A percentile compares a stretch with the other conserved stretches of the same genome.
Evolutionary conservation across 83 land plant species (phyloP).

Genomic region (Thuja plicata): DNA sequence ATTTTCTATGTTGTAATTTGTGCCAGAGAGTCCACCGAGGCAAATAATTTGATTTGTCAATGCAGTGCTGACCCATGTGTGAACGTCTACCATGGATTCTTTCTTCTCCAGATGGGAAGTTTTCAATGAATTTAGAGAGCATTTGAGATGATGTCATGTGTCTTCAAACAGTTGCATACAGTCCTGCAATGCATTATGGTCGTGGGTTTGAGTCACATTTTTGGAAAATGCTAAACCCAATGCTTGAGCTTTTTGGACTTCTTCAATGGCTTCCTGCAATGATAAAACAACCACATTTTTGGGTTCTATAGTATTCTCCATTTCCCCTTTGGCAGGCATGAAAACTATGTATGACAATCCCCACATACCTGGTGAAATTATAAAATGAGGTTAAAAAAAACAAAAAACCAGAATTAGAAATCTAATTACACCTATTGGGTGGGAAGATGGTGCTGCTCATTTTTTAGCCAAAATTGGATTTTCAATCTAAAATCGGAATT

Average conservation of each 20-base stretch:
- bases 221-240: not conserved
- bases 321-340: not conserved
- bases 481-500: no score
- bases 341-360: no score
- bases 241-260: constrained; percentile 11
- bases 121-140: constrained; percentile 15
- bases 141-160: constrained; percentile 22
- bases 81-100: not conserved
- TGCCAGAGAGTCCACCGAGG: constrained; percentile 42
- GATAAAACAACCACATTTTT: constrained; percentile 29
- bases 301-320: constrained; percentile 6
- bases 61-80: constrained; percentile 37
- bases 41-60: constrained; percentile 34
- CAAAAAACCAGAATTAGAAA: no score
- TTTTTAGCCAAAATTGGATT: no score
- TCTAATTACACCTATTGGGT: no score
- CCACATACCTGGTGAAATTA: no score
- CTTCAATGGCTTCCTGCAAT: constrained; percentile 23
- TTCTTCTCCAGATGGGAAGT: constrained; percentile 18
- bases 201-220: not conserved
- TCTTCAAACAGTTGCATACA: constrained; percentile 29
- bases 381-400: no score
- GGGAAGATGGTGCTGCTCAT: no score
- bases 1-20: not conserved
- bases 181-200: constrained; percentile 21